These are phyloP conservation scores for Pythium grandisporangium DNA, from an alignment of 352 stramenopile genomes.

Conservation along the genomic window DNA sequence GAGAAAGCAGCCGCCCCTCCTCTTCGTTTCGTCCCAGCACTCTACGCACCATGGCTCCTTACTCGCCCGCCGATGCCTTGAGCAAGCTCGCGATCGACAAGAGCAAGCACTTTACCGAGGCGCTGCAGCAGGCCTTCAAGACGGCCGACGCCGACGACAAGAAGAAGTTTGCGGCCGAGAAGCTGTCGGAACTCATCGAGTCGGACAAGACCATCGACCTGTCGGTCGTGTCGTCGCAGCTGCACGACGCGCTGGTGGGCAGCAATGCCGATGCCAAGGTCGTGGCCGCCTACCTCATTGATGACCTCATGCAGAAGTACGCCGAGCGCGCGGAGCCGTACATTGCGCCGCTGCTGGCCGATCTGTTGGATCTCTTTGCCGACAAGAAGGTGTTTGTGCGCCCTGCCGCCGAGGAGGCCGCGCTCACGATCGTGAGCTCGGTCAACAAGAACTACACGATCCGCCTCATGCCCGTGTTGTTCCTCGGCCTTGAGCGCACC, in stretches of 20 bases:
- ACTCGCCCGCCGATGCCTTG: conserved; percentile 72
- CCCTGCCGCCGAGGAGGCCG: conserved; percentile 54
- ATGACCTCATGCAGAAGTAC: conserved; percentile 84
- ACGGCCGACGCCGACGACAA: conserved; percentile 40
- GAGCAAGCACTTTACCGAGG: conserved; percentile 87
- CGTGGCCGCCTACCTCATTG: conserved; percentile 64
- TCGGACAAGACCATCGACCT: conserved; percentile 69
- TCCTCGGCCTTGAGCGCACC: conserved; percentile 76
- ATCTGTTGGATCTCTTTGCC: conserved; percentile 71
- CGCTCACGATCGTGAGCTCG: conserved; percentile 73
- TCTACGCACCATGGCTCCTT: conserved; percentile 63
- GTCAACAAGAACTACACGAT: conserved; percentile 85
- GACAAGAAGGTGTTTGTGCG: conserved; percentile 81
- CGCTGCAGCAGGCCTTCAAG: conserved; percentile 72
- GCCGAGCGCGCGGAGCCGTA: conserved; percentile 73
- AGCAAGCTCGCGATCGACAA: conserved; percentile 83
- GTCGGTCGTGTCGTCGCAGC: conserved; percentile 50
- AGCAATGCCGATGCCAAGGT: conserved; percentile 57
- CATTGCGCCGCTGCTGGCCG: conserved; percentile 48
- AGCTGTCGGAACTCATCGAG: conserved; percentile 74
- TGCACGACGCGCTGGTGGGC: conserved; percentile 49
- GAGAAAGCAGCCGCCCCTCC: conserved; percentile 13
- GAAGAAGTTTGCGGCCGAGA: conserved; percentile 78
- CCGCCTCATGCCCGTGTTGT: conserved; percentile 86
- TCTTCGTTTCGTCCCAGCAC: conserved; percentile 15